phyloP scores from a whole-genome alignment of 495 filamentous ascomycete genomes.

The Delitschia confertaspora region DNA sequence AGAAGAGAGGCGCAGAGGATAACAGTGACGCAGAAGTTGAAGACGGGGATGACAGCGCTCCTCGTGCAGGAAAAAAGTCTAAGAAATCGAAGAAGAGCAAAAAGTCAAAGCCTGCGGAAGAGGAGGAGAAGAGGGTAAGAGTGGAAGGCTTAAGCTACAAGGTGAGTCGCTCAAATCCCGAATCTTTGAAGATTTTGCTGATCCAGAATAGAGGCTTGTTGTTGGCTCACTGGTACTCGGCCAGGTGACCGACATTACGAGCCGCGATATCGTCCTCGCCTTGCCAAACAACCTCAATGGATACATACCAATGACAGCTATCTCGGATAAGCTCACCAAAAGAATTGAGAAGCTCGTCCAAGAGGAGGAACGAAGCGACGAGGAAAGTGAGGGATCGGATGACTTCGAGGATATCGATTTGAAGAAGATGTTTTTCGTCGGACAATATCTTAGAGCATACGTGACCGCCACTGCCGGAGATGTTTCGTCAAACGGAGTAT shows the following conservation, averaged over 20 bases:
- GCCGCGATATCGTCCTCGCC: slow-evolving; percentile 66
- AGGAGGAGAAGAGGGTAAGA: slow-evolving; percentile 53
- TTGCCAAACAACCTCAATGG: slow-evolving; percentile 89
- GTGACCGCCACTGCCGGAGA: slow-evolving; percentile 64
- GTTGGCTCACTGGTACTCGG: slow-evolving; percentile 80
- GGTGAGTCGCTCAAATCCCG: slow-evolving; percentile 40
- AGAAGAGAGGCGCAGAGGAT: slow-evolving; percentile 31
- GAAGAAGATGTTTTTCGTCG: slow-evolving; percentile 63
- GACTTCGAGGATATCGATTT: slow-evolving; percentile 56
- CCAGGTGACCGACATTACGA: slow-evolving; percentile 71
- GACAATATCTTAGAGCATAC: slow-evolving; percentile 82
- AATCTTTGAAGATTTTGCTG: slow-evolving; percentile 28
- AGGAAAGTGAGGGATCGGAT: slow-evolving; percentile 46
- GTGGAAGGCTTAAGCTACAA: slow-evolving; percentile 87
- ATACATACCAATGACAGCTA: slow-evolving; percentile 79
- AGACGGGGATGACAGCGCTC: slow-evolving; percentile 37
- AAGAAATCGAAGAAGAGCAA: slow-evolving; percentile 36
- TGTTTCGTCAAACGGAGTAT: slow-evolving; percentile 35
- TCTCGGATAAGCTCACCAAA: slow-evolving; percentile 65
- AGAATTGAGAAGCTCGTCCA: slow-evolving; percentile 56
- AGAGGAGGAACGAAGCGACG: slow-evolving; percentile 45
- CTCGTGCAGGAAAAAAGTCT: slow-evolving; percentile 45
- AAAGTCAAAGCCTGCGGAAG: slow-evolving; percentile 29
- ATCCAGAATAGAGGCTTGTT: slow-evolving; percentile 57
- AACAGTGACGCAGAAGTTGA: slow-evolving; percentile 40